A percentile compares a stretch with the other conserved stretches of the same genome.
Evolutionary conservation across 305 asterid genomes (phyloP).

Genomic region (Andrographis paniculata): DNA sequence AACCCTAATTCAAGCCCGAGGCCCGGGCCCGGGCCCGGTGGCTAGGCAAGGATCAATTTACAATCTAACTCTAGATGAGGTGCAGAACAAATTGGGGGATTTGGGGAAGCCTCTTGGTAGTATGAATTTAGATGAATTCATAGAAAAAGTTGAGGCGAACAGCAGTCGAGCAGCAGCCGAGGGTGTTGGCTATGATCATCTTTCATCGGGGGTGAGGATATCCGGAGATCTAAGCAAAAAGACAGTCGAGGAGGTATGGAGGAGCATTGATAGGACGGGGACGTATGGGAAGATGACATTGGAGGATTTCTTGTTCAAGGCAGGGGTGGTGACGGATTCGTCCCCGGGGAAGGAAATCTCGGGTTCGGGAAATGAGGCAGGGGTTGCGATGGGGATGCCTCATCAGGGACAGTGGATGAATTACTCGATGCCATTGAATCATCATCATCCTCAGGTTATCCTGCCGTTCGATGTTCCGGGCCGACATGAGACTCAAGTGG

Average conservation of each 20-base stretch:
- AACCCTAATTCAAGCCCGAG: slow-evolving; percentile 28
- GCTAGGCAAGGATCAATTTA: slow-evolving; percentile 68
- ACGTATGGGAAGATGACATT: slow-evolving; percentile 84
- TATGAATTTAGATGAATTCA: slow-evolving; percentile 92
- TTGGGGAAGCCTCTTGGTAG: slow-evolving; percentile 71
- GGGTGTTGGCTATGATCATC: slow-evolving; percentile 28
- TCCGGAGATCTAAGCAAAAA: too few species aligned
- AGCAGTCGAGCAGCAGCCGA: slow-evolving; percentile 22
- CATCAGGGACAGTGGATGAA: slow-evolving; percentile 58
- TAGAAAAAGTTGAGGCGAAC: slow-evolving; percentile 40
- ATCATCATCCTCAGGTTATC: slow-evolving; percentile 27
- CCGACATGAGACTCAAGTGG: slow-evolving; percentile 48
- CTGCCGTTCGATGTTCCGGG: too few species aligned
- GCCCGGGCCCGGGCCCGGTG: slow-evolving; percentile 40
- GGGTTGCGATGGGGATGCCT: slow-evolving; percentile 26
- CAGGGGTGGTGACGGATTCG: slow-evolving; percentile 75
- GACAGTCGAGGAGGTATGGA: slow-evolving; percentile 39
- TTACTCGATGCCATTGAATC: slow-evolving; percentile 29
- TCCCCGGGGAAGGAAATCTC: slow-evolving; percentile 25
- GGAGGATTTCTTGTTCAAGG: slow-evolving; percentile 92
- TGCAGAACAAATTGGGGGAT: slow-evolving; percentile 78
- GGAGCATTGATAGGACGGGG: slow-evolving; percentile 38
- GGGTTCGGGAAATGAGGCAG: slow-evolving; percentile 28
- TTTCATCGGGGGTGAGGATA: slow-evolving; percentile 68
- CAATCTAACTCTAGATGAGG: slow-evolving; percentile 85